Evolutionary conservation across 345 rosid genomes (phyloP), one percentile per base, ranked within the genome.

Genomic region (Hibiscus mutabilis): DNA sequence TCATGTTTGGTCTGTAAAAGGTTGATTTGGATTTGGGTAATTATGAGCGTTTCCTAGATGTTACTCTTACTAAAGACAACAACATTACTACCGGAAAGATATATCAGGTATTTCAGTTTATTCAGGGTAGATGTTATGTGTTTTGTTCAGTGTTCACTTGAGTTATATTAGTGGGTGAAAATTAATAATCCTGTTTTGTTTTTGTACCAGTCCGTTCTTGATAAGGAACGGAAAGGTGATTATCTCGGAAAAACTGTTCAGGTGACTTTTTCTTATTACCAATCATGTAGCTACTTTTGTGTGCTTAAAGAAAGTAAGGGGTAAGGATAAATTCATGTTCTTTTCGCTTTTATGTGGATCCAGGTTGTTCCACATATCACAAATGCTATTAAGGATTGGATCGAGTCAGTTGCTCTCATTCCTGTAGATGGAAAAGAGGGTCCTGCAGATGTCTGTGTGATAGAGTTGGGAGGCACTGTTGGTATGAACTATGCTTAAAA

Each of bases 21-120:
- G 98, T 93, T n/a, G 97, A 93, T 79, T 82, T 93, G 70, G 98
- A 93, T 82, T 84, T 93, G 90, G 98, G 98, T 44, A 93, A 93
- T 82, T 93, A 93, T 59, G 98, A 93, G 78, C 86, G 98, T 13
- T 93, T 93, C 83, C 87, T 93, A 13, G 98, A 93, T 77, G 84
- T 88, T 35, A 91, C 92, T 42, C 89, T 93, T 33, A 93, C 98
- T 14, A 93, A 78, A 79, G 88, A 93, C 58, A 93, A 93, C 76
- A 93, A 93, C 82, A 89, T 91, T 70, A 93, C 98, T 66, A 93
- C 96, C 5, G 98, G 98, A 25, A 93, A 93, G 88, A 93, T 93
- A 70, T 93, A 88, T 80, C 98, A 93, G 98, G 98, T 91, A 75
- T 62, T 74, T 73, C 62, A 68, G 52, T 64, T 75, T 13, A 40